phyloP scores from a whole-genome alignment of 1,284 basidiomycete genomes.

The Microbotryum intermedium region DNA sequence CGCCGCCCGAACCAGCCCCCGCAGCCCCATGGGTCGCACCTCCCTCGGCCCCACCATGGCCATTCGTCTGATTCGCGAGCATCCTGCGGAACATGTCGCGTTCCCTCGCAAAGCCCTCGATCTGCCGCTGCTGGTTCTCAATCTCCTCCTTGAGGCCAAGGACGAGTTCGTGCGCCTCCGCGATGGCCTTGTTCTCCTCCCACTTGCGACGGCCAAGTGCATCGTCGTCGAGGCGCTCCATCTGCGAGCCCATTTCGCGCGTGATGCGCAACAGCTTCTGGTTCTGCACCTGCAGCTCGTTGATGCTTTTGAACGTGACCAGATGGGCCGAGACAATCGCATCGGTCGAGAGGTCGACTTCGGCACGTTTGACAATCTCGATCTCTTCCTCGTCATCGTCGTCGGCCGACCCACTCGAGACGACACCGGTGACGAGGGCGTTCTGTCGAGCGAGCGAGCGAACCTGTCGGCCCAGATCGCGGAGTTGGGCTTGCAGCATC shows the following conservation, averaged over 20 bases:
- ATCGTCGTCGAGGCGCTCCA: slow-evolving; percentile 40
- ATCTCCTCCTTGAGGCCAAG: slow-evolving; percentile 67
- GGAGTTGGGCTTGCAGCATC: slow-evolving; percentile 62
- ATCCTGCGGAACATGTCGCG: slow-evolving; percentile 75
- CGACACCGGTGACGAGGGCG: slow-evolving; percentile 62
- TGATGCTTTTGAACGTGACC: slow-evolving; percentile 75
- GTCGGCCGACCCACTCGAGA: slow-evolving; percentile 55
- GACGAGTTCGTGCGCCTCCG: slow-evolving; percentile 79
- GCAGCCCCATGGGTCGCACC: slow-evolving; percentile 41
- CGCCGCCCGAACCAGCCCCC: slow-evolving; percentile 35
- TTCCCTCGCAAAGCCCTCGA: slow-evolving; percentile 74
- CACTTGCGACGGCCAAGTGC: slow-evolving; percentile 19
- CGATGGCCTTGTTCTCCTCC: slow-evolving; percentile 63
- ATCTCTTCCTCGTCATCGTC: slow-evolving; percentile 40
- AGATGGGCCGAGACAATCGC: slow-evolving; percentile 80
- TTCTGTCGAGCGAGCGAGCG: slow-evolving; percentile 69
- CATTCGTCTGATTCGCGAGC: slow-evolving; percentile 42
- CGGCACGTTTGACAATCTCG: slow-evolving; percentile 37
- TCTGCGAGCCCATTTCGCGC: slow-evolving; percentile 47
- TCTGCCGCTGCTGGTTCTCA: slow-evolving; percentile 57
- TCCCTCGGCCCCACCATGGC: not conserved
- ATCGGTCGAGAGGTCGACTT: slow-evolving; percentile 53
- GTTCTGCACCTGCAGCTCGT: slow-evolving; percentile 79
- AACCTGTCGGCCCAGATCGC: slow-evolving; percentile 80
- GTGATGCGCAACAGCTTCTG: slow-evolving; percentile 75